phyloP scores from a whole-genome alignment of 2,329 filamentous ascomycete species.

The Colletotrichum nymphaeae region DNA sequence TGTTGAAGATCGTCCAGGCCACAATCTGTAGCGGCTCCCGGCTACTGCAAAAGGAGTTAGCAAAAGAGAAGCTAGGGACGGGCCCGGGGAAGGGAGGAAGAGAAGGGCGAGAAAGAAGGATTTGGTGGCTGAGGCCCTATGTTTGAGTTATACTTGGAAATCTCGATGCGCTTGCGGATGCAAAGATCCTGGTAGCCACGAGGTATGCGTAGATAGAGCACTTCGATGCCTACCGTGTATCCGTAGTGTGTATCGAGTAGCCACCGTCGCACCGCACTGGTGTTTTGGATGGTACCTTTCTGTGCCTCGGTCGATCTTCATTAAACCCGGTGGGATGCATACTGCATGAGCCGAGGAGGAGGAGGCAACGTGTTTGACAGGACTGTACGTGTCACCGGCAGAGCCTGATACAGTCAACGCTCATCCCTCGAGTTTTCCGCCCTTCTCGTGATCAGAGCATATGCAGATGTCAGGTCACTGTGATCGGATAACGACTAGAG shows the following conservation, averaged over 20 bases:
- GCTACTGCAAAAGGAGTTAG: background rate
- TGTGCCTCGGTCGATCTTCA: background rate
- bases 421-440: background rate
- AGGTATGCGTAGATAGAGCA: background rate
- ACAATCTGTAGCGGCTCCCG: constrained; percentile 3
- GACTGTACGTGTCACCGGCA: background rate
- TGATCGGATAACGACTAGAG: background rate
- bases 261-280: background rate
- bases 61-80: background rate
- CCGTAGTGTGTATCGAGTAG: background rate
- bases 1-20: background rate
- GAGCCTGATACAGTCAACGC: background rate
- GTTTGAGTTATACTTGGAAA: constrained; percentile 11
- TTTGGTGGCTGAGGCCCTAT: background rate
- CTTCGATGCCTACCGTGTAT: background rate
- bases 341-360: background rate
- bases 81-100: too few species aligned
- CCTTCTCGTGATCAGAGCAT: background rate
- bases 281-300: background rate
- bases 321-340: background rate
- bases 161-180: background rate
- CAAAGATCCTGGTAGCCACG: constrained; percentile 3
- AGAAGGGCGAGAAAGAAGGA: background rate
- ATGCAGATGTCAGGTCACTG: background rate
- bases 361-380: constrained; percentile 17